phyloP scores from a whole-genome alignment of 805 yeast genomes.

The Lachancea thermotolerans region DNA sequence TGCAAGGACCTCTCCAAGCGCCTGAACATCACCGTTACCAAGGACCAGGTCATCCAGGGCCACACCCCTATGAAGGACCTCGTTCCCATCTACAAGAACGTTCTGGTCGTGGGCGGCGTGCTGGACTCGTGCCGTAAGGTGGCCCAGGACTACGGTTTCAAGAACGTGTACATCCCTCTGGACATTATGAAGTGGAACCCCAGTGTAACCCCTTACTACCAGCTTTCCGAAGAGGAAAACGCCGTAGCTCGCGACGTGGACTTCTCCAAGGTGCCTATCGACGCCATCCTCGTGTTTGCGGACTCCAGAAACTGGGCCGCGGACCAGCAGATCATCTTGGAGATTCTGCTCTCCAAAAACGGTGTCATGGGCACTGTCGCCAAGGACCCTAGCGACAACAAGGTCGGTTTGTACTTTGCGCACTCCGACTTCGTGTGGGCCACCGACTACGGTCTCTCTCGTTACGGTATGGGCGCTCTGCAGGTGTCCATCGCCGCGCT shows the following conservation, averaged over 20 bases:
- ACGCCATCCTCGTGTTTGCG: conserved; percentile 83
- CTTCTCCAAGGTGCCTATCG: conserved; percentile 59
- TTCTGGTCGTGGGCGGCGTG: conserved; percentile 83
- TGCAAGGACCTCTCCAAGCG: conserved; percentile 63
- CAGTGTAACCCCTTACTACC: conserved; percentile 77
- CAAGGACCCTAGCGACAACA: conserved; percentile 56
- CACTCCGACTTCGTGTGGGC: conserved; percentile 94
- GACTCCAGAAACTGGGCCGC: conserved; percentile 92
- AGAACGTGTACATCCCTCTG: conserved; percentile 72
- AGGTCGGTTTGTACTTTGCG: conserved; percentile 80
- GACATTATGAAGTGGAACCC: conserved; percentile 86
- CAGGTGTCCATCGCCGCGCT: conserved; percentile 84
- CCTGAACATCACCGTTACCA: conserved; percentile 53
- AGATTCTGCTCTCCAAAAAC: conserved; percentile 62
- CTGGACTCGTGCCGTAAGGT: conserved; percentile 79
- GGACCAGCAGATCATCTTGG: conserved; percentile 84
- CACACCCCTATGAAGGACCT: conserved; percentile 91
- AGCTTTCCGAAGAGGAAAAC: conserved; percentile 64
- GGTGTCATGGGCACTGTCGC: conserved; percentile 84
- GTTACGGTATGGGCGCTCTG: conserved; percentile 94
- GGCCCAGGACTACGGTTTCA: conserved; percentile 78
- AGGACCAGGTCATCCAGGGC: conserved; percentile 83
- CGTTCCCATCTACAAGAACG: conserved; percentile 59
- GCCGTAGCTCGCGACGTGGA: conserved; percentile 48
- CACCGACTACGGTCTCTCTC: conserved; percentile 69